A percentile compares a stretch with the other conserved stretches of the same genome.
Conservation (phyloP, 768 basidiomycete genomes). For the Lentinula boryana region DNA sequence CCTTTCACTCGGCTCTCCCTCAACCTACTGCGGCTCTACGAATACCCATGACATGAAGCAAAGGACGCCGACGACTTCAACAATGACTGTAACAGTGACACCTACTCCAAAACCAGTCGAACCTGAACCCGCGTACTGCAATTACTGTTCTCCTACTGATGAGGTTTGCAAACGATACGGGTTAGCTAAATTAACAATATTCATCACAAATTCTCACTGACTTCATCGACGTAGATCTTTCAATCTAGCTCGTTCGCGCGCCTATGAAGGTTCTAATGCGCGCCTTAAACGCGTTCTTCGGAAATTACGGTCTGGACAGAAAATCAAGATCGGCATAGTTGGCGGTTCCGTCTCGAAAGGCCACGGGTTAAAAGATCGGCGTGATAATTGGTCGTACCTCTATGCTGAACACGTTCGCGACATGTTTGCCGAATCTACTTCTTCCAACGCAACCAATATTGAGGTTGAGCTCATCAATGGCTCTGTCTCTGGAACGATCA, state of each 20-base stretch:
- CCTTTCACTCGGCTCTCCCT: neutral
- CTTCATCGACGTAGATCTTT: neutral
- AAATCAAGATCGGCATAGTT: neutral
- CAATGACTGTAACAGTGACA: neutral
- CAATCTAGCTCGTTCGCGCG: neutral
- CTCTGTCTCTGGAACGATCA: neutral
- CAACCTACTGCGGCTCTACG: neutral
- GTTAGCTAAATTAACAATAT: neutral
- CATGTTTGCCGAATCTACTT: neutral
- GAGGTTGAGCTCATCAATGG: conserved; percentile 1
- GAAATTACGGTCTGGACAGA: neutral
- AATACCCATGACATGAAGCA: neutral
- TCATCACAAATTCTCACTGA: neutral
- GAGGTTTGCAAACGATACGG: conserved; percentile 1
- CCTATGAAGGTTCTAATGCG: conserved; percentile 1
- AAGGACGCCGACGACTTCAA: neutral
- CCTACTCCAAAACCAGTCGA: neutral
- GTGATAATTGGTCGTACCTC: neutral
- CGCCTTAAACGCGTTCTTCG: neutral
- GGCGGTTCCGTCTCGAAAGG: neutral
- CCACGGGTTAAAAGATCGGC: neutral
- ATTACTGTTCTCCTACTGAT: neutral
- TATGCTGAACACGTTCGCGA: neutral
- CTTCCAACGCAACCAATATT: neutral
- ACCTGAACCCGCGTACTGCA: neutral